Conservation (phyloP, 2,329 filamentous ascomycete genomes). For the Apiospora malaysiana region DNA sequence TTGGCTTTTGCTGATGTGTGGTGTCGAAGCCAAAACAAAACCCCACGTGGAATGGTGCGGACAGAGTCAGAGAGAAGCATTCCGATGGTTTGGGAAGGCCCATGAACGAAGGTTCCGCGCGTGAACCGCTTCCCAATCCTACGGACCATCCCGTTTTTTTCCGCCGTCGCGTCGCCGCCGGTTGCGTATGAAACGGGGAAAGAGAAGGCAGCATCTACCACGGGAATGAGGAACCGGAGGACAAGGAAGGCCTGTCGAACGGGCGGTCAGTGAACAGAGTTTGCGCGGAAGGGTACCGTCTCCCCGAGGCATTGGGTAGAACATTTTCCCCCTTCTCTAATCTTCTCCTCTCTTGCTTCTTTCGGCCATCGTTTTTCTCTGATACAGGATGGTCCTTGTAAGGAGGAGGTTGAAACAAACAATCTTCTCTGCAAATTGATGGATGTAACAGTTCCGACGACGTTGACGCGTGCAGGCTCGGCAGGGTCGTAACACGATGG, state of each 20-base stretch:
- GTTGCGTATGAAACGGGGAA: not conserved
- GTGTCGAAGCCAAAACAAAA: not conserved
- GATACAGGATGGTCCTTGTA: slow-evolving; percentile 7
- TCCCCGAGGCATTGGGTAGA: not conserved
- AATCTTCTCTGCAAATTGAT: too few relatives aligned
- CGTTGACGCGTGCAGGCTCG: not conserved
- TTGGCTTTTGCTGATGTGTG: not conserved
- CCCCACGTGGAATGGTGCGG: not conserved
- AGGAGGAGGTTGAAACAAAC: not conserved
- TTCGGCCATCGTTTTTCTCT: not conserved
- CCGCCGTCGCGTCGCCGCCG: not conserved
- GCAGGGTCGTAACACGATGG: not conserved
- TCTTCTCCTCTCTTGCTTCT: not conserved
- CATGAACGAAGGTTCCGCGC: not conserved
- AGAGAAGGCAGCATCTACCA: not conserved
- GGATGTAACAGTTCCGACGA: not conserved
- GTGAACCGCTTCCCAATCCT: not conserved
- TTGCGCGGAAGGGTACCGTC: not conserved
- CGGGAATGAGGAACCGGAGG: too few relatives aligned
- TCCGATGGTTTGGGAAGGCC: not conserved
- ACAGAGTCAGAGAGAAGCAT: not conserved
- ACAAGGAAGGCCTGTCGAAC: slow-evolving; percentile 2
- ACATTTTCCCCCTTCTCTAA: not conserved
- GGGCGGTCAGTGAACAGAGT: slow-evolving; percentile 12
- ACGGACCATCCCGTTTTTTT: not conserved